Evolutionary conservation across 257 asterid genomes (phyloP), one percentile per base, ranked within the genome.

Genomic region (Leonotis leonurus): DNA sequence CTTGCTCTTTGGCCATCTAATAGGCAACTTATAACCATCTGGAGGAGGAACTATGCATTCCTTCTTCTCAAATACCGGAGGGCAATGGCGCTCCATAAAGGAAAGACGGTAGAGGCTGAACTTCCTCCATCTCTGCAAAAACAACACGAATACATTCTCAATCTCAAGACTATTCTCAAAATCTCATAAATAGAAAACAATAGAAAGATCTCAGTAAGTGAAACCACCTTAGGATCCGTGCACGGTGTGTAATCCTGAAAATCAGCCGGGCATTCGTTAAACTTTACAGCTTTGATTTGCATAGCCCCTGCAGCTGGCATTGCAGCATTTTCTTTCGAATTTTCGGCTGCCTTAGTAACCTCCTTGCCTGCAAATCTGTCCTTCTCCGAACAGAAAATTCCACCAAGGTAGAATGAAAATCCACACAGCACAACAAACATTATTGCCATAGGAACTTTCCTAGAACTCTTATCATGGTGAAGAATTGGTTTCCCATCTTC

Each of bases 341-440:
- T 67, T 37, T 74, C 81, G 13, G 60, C 74, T 0, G 56, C 70
- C 70, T 72, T 69, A 14, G 36, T 26, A 33, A 74, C 70, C 27
- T 75, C 79, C 12, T 50, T 55, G 14, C 74, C 29, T 30, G 8
- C 51, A 43, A 22, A 74, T 43, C 56, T 70, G 26, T 82, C 88
- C 77, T 85, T 87, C 49, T 79, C 90, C 1, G 95, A 80, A 53
- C 89, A 83, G 78, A 87, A 93, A 8, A 85, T 78, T 25, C 99
- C 95, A 20, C 99, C 99, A 0, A 93, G 97, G 75, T 89, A 93
- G 81, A 89, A 93, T n/a, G 99, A 93, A 62, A 93, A 76, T 18
- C 99, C 96, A 55, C 99, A 93, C 25, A 89, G 81, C 68, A 80
- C 95, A 10, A 89, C 30, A 60, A 87, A 71, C 78, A 81, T 66